Evolutionary conservation across 139 green algal genomes (phyloP), one percentile per base, ranked within the genome.

Genomic region (Diplosphaera chodatii): DNA sequence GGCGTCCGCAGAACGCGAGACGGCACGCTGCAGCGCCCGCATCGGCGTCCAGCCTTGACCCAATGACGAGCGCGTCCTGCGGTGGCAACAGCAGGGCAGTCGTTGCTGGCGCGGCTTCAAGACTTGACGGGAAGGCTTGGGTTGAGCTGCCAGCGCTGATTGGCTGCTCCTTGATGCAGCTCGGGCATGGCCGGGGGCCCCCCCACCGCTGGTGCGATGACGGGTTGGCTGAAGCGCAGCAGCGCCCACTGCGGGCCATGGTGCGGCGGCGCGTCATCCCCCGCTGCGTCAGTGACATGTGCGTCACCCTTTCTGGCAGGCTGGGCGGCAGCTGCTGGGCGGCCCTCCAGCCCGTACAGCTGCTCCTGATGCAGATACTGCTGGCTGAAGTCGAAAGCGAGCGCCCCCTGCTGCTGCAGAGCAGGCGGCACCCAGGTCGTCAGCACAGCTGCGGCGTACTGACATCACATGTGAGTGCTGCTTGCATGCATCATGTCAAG

Each of bases 1-100:
- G 40, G 1, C 86, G 81, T 1, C 94, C 94, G 74, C 95, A 89
- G 69, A 98, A 96, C 0, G 92, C 93, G 10, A 98, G 75, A 31
- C 94, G 80, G 78, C 94, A 99, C 0, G 83, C 78, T 32, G 87
- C 73, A 0, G 77, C 76, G n/a, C 89, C 70, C 1, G 85, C 74
- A 71, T 94, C 88, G 0, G 78, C 79, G 63, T 98, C 94, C 56
- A 99, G 84, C 30, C 85, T 84, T 5, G 94, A 90, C 0, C 83
- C 94, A 55, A 99, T 96, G 4, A 98, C 74, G 8, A 96, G 66
- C 1, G 90, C 72, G 32, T 91, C 88, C 75, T 88, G 76, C n/a
- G n/a, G n/a, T n/a, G n/a, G n/a, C n/a, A n/a, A n/a, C n/a, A n/a
- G n/a, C n/a, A n/a, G n/a, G n/a, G n/a, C n/a, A n/a, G n/a, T n/a